Conservation (phyloP, 116 monocot genomes). For the Zostera marina region DNA sequence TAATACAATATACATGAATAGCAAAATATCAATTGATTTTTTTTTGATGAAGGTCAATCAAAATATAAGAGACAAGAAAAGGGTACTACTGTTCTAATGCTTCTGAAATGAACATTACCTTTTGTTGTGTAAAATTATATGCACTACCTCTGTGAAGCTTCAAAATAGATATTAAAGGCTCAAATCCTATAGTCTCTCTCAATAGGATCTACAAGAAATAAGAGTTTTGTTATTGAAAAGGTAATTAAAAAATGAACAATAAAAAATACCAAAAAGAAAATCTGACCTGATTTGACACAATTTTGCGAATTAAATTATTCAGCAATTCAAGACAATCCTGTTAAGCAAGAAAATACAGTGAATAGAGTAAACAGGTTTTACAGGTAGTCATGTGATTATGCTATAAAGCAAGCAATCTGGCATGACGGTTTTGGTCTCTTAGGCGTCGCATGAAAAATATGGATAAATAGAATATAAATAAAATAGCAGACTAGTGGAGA, state of each 20-base stretch:
- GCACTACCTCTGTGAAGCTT: slow-evolving; percentile 91
- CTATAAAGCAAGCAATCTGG: no score
- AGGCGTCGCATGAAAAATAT: no score
- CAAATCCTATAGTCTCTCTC: slow-evolving; percentile 84
- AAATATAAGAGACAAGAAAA: no score
- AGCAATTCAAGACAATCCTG: slow-evolving; percentile 97
- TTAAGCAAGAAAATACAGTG: neutral
- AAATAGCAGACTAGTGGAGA: no score
- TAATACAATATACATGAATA: neutral
- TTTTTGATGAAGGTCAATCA: no score
- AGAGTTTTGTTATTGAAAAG: neutral
- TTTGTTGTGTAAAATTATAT: slow-evolving; percentile 97
- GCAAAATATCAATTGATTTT: no score
- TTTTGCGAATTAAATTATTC: slow-evolving; percentile 79
- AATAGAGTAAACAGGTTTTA: neutral
- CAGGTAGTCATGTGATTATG: no score
- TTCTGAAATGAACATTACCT: slow-evolving; percentile 30
- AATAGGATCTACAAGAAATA: slow-evolving; percentile 41
- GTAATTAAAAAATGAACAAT: neutral
- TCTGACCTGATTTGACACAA: slow-evolving; percentile 86
- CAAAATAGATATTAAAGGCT: slow-evolving; percentile 67
- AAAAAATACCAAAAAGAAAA: neutral
- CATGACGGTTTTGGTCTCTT: no score
- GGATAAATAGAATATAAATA: no score
- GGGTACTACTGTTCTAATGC: no score